Conservation (phyloP, 1,284 basidiomycete species). For the Boletus semigastroideus region DNA sequence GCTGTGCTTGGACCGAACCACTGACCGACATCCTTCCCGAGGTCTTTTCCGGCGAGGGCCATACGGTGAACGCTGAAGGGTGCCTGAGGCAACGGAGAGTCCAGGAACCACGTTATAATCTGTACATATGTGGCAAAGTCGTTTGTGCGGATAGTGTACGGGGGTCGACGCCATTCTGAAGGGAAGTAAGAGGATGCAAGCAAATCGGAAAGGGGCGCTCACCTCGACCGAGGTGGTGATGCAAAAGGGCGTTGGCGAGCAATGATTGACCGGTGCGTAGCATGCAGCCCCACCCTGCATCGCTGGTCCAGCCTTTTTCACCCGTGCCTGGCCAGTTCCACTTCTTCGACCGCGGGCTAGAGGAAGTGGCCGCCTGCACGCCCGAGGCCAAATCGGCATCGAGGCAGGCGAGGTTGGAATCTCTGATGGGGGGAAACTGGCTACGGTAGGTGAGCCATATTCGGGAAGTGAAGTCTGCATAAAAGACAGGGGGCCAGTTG, state of each 20-base stretch:
- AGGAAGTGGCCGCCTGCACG: conserved; percentile 20
- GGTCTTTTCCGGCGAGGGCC: conserved; percentile 90
- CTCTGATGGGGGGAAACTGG: conserved; percentile 81
- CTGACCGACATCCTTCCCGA: conserved; percentile 94
- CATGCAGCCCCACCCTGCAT: conserved; percentile 99
- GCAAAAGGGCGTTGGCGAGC: conserved; percentile 85
- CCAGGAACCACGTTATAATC: conserved; percentile 93
- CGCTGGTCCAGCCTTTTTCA: conserved; percentile 86
- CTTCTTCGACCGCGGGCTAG: conserved; percentile 40
- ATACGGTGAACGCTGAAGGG: conserved; percentile 97
- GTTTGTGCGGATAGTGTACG: conserved; percentile 53
- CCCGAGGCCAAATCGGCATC: conserved; percentile 33
- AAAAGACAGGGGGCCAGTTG: conserved; percentile 80
- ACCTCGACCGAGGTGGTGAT: conserved; percentile 87
- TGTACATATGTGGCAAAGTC: conserved; percentile 81
- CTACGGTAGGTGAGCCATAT: conserved; percentile 94
- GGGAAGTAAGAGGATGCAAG: conserved; percentile 11
- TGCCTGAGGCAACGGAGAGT: conserved; percentile 83
- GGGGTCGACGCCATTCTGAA: conserved; percentile 81
- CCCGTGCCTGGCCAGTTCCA: conserved; percentile 53
- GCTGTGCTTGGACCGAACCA: conserved; percentile 99
- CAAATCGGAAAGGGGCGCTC: conserved; percentile 31
- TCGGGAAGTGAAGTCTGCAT: conserved; percentile 85
- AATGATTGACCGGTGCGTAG: conserved; percentile 91
- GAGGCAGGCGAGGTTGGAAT: conserved; percentile 60